Evolutionary conservation across 1,139 yeast species (phyloP).

Genomic region (Kazachstania sp.): DNA sequence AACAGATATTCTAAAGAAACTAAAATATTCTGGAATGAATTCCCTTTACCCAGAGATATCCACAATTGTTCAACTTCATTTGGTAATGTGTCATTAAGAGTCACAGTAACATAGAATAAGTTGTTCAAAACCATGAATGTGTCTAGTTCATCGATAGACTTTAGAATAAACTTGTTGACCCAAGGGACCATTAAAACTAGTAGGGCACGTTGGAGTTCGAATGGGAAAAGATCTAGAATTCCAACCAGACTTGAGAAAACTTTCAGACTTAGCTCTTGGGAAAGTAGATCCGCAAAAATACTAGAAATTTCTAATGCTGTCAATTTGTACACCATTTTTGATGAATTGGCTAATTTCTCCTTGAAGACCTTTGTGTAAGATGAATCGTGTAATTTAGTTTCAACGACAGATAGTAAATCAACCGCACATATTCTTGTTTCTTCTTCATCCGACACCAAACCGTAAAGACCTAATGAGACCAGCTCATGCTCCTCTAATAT

Average conservation of each 20-base stretch:
- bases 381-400: constrained; percentile 28
- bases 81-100: constrained; percentile 62
- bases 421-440: constrained; percentile 29
- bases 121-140: constrained; percentile 75
- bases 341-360: constrained; percentile 29
- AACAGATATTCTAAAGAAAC: constrained; percentile 65
- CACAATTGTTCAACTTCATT: constrained; percentile 90
- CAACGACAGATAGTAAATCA: constrained; percentile 29
- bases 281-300: constrained; percentile 30
- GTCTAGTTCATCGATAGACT: constrained; percentile 38
- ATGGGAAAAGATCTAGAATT: constrained; percentile 24
- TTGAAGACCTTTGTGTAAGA: constrained; percentile 31
- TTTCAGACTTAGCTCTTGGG: constrained; percentile 26
- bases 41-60: constrained; percentile 79
- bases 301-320: constrained; percentile 32
- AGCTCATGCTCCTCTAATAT: constrained; percentile 30
- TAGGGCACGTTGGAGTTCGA: constrained; percentile 61
- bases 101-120: constrained; percentile 74
- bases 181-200: constrained; percentile 79
- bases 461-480: constrained; percentile 30
- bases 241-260: constrained; percentile 28
- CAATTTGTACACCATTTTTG: constrained; percentile 30
- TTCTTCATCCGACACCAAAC: constrained; percentile 27
- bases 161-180: constrained; percentile 72
- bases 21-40: constrained; percentile 58